A percentile compares a stretch with the other conserved stretches of the same genome.
Conservation (phyloP, 2,329 filamentous ascomycete species). For the Hysterium pulicare region DNA sequence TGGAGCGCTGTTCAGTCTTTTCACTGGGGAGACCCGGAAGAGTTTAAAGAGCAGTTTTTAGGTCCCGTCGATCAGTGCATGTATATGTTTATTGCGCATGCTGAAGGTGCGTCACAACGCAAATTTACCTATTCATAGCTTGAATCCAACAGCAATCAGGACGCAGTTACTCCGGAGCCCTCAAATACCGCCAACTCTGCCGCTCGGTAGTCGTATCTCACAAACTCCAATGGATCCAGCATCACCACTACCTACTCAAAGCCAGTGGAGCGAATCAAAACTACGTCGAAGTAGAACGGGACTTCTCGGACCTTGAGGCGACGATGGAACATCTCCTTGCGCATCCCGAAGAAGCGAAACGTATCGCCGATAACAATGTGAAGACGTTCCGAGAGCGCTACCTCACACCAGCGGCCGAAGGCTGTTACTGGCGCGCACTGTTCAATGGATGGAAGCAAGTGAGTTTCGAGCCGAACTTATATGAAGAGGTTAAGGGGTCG, state of each 20-base stretch:
- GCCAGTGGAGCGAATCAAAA: slow-evolving; percentile 29
- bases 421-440: slow-evolving; percentile 30
- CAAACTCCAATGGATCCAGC: slow-evolving; percentile 35
- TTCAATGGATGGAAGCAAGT: slow-evolving; percentile 21
- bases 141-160: too few relatives aligned
- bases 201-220: slow-evolving; percentile 32
- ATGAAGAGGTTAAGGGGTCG: slow-evolving; percentile 15
- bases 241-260: slow-evolving; percentile 31
- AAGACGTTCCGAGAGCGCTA: slow-evolving; percentile 30
- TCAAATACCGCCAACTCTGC: slow-evolving; percentile 55
- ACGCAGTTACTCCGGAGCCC: slow-evolving; percentile 48
- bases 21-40: slow-evolving; percentile 23
- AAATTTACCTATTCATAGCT: slow-evolving; percentile 1
- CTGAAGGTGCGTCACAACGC: slow-evolving; percentile 44
- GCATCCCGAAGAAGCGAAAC: slow-evolving; percentile 30
- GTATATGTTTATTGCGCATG: slow-evolving; percentile 54
- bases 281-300: slow-evolving; percentile 33
- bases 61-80: slow-evolving; percentile 53
- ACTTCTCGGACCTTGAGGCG: slow-evolving; percentile 29
- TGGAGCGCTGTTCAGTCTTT: slow-evolving; percentile 34
- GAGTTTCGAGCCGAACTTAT: slow-evolving; percentile 25
- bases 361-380: slow-evolving; percentile 32
- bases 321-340: slow-evolving; percentile 29
- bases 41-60: slow-evolving; percentile 40
- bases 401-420: slow-evolving; percentile 29